Conservation (phyloP, 2,329 filamentous ascomycete species). For the Diaporthe sp. region DNA sequence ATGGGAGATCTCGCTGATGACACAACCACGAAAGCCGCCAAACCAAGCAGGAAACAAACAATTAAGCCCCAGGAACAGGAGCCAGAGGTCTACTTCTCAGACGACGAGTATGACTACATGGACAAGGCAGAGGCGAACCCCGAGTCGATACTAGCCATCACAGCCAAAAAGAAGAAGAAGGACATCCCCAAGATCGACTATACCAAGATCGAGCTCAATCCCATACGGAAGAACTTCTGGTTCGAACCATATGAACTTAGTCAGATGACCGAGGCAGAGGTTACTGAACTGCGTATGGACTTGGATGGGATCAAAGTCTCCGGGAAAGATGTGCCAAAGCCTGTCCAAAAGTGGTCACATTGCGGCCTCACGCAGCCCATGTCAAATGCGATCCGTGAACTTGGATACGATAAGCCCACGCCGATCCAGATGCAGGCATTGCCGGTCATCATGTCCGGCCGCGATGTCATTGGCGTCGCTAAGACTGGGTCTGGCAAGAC, state of each 20-base stretch:
- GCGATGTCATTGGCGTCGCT: slow-evolving; percentile 95
- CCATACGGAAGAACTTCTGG: slow-evolving; percentile 95
- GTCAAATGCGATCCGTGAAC: slow-evolving; percentile 82
- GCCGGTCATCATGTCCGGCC: slow-evolving; percentile 94
- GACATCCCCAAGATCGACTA: slow-evolving; percentile 93
- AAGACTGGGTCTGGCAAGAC: slow-evolving; percentile 99
- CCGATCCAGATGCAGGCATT: slow-evolving; percentile 96
- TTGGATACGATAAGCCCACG: slow-evolving; percentile 90
- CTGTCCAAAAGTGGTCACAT: slow-evolving; percentile 96
- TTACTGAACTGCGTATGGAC: slow-evolving; percentile 84
- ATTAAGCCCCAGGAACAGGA: slow-evolving; percentile 69
- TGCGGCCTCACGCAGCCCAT: slow-evolving; percentile 91
- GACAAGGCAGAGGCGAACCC: slow-evolving; percentile 61
- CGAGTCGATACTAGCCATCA: slow-evolving; percentile 64
- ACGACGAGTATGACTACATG: slow-evolving; percentile 77
- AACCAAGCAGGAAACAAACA: slow-evolving; percentile 49
- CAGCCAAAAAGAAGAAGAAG: slow-evolving; percentile 87
- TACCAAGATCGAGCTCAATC: slow-evolving; percentile 84
- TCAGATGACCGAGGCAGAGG: slow-evolving; percentile 86
- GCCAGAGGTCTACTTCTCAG: slow-evolving; percentile 89
- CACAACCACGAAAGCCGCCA: slow-evolving; percentile 47
- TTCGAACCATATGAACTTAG: slow-evolving; percentile 87
- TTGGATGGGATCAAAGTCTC: slow-evolving; percentile 96
- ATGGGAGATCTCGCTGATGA: slow-evolving; percentile 80
- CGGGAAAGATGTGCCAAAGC: slow-evolving; percentile 89